Evolutionary conservation across 2,329 filamentous ascomycete genomes (phyloP).

Genomic region (Monosporascus sp.): DNA sequence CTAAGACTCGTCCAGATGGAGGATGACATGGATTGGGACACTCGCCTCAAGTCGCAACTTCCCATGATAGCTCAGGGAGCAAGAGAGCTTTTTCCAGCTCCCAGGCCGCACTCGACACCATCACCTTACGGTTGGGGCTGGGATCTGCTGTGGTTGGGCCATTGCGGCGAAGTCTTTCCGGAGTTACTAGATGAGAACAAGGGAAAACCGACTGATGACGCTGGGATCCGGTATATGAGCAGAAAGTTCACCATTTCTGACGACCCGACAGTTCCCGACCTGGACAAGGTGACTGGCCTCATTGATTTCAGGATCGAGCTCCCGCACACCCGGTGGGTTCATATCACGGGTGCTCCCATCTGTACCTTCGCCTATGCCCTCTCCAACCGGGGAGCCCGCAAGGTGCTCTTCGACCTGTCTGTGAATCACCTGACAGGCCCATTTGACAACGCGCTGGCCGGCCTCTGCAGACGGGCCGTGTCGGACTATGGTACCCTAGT

Average conservation of each 20-base stretch:
- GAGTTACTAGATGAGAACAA: slow-evolving; percentile 19
- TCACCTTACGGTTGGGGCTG: slow-evolving; percentile 24
- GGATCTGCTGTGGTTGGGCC: slow-evolving; percentile 23
- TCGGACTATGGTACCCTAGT: slow-evolving; percentile 13
- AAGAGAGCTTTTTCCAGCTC: slow-evolving; percentile 23
- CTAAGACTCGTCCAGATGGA: slow-evolving; percentile 18
- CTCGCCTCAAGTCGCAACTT: slow-evolving; percentile 28
- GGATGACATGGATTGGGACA: slow-evolving; percentile 36
- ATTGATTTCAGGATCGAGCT: slow-evolving; percentile 20
- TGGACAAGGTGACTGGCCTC: slow-evolving; percentile 20
- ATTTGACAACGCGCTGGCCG: slow-evolving; percentile 28
- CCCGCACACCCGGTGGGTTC: slow-evolving; percentile 20
- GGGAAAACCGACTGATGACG: slow-evolving; percentile 15
- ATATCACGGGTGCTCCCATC: slow-evolving; percentile 20
- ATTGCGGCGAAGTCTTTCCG: slow-evolving; percentile 25
- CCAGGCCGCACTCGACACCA: slow-evolving; percentile 1
- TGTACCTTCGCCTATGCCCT: slow-evolving; percentile 28
- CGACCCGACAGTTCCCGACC: slow-evolving; percentile 20
- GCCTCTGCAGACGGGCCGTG: slow-evolving; percentile 23
- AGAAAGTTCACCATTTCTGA: slow-evolving; percentile 20
- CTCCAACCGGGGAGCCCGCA: slow-evolving; percentile 18
- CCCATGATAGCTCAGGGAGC: slow-evolving; percentile 24
- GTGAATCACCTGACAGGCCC: slow-evolving; percentile 23
- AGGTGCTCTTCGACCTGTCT: slow-evolving; percentile 23
- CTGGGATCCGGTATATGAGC: slow-evolving; percentile 16